phyloP scores from a whole-genome alignment of 352 stramenopile species.

The Lagenidium giganteum region DNA sequence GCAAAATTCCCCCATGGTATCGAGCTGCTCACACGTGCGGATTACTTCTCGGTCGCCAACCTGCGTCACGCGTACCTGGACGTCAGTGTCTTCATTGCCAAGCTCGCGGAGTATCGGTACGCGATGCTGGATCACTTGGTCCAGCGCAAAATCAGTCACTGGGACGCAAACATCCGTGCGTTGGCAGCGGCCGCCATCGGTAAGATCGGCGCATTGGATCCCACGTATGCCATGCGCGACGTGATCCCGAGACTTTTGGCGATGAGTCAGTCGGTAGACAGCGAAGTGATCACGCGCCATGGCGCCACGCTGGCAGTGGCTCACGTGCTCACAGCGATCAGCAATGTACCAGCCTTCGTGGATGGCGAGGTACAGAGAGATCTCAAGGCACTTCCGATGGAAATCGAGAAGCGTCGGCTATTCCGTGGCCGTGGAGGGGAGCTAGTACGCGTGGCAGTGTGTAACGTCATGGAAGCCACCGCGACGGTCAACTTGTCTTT shows the following conservation, averaged over 20 bases:
- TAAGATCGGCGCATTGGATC: conserved; percentile 82
- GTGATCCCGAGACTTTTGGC: conserved; percentile 86
- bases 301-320: conserved; percentile 90
- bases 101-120: conserved; percentile 87
- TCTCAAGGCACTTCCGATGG: conserved; percentile 69
- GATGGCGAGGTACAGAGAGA: conserved; percentile 64
- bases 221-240: conserved; percentile 46
- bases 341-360: conserved; percentile 47
- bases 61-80: conserved; percentile 90
- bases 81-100: conserved; percentile 89
- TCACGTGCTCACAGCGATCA: conserved; percentile 68
- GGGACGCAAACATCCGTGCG: conserved; percentile 91
- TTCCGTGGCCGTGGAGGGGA: conserved; percentile 96
- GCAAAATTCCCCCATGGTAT: conserved; percentile 97
- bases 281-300: conserved; percentile 92
- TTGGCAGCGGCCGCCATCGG: conserved; percentile 86
- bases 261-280: conserved; percentile 68
- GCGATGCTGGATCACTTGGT: conserved; percentile 80
- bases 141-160: conserved; percentile 91
- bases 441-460: conserved; percentile 92
- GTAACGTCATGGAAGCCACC: conserved; percentile 93
- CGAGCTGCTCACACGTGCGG: conserved; percentile 93
- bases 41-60: conserved; percentile 97
- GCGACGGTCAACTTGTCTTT: conserved; percentile 38
- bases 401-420: conserved; percentile 92